Percentiles rank a stretch among this genome's conserved stretches.
phyloP scores from a whole-genome alignment of 106 monocot species.

The Posidonia australis region DNA sequence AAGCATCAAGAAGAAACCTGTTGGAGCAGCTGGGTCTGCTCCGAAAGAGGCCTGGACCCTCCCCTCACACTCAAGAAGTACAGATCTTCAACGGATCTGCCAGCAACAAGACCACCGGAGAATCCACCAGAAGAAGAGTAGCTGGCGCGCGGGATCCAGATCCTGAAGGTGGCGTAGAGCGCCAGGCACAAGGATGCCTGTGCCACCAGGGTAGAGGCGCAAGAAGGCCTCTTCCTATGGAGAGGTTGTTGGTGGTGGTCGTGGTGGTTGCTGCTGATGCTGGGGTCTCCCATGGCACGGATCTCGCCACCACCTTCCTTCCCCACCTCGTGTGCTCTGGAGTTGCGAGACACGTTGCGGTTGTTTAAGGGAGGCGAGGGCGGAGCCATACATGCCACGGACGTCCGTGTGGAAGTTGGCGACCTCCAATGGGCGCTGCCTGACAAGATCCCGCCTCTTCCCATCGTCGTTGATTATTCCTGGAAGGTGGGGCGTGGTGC shows the following conservation, averaged over 20 bases:
- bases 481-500: no score
- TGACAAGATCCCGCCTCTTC: no score
- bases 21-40: conserved; percentile 21
- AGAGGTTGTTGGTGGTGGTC: neutral
- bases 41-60: conserved; percentile 11
- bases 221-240: conserved; percentile 14
- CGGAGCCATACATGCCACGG: no score
- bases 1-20: conserved; percentile 11
- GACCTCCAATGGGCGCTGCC: no score
- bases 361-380: no score
- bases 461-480: no score
- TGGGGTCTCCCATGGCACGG: no score
- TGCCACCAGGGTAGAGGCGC: conserved; percentile 26
- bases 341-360: no score
- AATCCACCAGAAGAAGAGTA: neutral
- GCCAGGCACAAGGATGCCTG: conserved; percentile 49
- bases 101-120: neutral
- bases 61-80: conserved; percentile 53
- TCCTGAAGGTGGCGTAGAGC: conserved; percentile 42
- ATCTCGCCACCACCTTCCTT: no score
- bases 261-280: no score
- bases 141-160: conserved; percentile 26
- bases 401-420: no score
- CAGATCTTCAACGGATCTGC: conserved; percentile 24
- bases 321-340: no score